A percentile compares a stretch with the other conserved stretches of the same genome.
phyloP scores from a whole-genome alignment of 2,329 filamentous ascomycete species.

The Paecilomyces niveus region DNA sequence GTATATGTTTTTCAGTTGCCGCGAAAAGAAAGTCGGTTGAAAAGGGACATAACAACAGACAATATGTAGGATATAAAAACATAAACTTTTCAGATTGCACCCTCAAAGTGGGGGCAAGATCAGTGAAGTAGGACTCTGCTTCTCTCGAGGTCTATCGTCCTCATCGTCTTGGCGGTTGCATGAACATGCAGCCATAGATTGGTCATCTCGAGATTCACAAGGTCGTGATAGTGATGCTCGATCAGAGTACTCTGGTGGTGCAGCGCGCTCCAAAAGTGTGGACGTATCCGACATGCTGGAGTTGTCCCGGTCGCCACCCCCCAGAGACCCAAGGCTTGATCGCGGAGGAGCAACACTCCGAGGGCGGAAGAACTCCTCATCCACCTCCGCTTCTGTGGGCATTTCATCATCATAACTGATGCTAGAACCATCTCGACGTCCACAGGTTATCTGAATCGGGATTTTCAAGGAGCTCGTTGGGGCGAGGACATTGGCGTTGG shows the following conservation, averaged over 20 bases:
- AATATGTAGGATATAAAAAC: not conserved
- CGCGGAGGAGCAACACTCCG: constrained; percentile 15
- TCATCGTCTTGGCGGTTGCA: not conserved
- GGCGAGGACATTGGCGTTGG: constrained; percentile 34
- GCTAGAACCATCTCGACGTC: not conserved
- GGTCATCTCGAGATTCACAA: not conserved
- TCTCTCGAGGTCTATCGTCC: not conserved
- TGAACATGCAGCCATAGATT: not conserved
- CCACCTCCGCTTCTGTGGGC: not conserved
- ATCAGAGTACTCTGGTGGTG: not conserved
- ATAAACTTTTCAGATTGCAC: not conserved
- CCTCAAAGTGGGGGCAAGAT: not conserved
- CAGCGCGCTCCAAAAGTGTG: not conserved
- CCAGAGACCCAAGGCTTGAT: constrained; percentile 2
- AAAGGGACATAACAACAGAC: not conserved
- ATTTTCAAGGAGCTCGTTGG: constrained; percentile 34
- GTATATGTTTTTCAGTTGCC: not conserved
- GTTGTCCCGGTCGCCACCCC: not conserved
- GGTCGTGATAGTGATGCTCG: not conserved
- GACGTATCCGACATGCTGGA: not conserved
- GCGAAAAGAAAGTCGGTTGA: not conserved
- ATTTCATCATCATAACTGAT: not conserved
- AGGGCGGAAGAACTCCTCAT: constrained; percentile 22
- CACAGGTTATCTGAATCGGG: constrained; percentile 36
- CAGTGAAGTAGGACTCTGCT: not conserved